phyloP scores from a whole-genome alignment of 164 flowering plant genomes.

The Tinospora cordifolia region DNA sequence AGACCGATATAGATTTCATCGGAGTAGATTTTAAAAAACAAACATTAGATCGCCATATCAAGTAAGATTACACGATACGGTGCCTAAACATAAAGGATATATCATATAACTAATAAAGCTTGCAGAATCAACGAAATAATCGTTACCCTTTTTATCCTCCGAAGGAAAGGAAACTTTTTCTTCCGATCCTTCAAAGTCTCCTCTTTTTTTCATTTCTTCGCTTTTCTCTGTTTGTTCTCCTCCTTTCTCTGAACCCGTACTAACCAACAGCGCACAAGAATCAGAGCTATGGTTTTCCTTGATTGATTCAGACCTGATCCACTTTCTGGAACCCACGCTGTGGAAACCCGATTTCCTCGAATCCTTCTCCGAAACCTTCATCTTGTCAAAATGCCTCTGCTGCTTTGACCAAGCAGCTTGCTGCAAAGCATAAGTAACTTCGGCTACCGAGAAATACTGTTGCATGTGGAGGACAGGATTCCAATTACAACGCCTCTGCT shows the following conservation, averaged over 20 bases:
- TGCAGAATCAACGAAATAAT: too few relatives aligned
- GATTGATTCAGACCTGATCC: slow-evolving; percentile 27
- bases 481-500: slow-evolving; percentile 81
- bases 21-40: too few relatives aligned
- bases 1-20: too few relatives aligned
- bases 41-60: background rate
- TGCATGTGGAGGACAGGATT: slow-evolving; percentile 76
- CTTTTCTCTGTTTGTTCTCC: slow-evolving; percentile 20
- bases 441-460: slow-evolving; percentile 69
- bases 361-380: slow-evolving; percentile 34
- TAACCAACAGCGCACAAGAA: slow-evolving; percentile 13
- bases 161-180: slow-evolving; percentile 18
- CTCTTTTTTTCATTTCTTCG: slow-evolving; percentile 23
- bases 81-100: too few relatives aligned
- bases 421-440: slow-evolving; percentile 51
- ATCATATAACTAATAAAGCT: too few relatives aligned
- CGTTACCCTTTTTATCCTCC: slow-evolving; percentile 33
- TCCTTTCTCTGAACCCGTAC: slow-evolving; percentile 12
- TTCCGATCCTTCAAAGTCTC: slow-evolving; percentile 16
- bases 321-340: slow-evolving; percentile 31
- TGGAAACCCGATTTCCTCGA: slow-evolving; percentile 26
- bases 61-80: background rate
- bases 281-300: slow-evolving; percentile 27
- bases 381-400: slow-evolving; percentile 33
- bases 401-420: slow-evolving; percentile 55